phyloP scores from a whole-genome alignment of 345 rosid species.

The Aquilaria sinensis region DNA sequence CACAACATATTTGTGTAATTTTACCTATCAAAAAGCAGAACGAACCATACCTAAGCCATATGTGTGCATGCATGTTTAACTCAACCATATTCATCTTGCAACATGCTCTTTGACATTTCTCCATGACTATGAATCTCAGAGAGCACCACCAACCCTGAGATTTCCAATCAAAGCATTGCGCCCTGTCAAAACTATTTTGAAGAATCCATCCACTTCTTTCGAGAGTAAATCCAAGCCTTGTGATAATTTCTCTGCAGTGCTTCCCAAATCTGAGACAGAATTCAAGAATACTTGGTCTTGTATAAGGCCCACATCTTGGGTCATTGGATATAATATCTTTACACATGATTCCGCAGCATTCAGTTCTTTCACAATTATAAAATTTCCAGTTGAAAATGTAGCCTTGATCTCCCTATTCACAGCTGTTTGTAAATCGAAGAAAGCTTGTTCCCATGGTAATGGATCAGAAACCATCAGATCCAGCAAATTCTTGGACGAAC shows the following conservation, averaged over 20 bases:
- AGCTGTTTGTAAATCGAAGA: conserved; percentile 22
- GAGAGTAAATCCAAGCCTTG: conserved; percentile 26
- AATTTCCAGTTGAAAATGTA: conserved; percentile 19
- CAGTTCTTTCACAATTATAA: conserved; percentile 26
- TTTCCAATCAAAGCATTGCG: conserved; percentile 27
- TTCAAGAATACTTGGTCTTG: conserved; percentile 17
- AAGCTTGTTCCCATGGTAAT: conserved; percentile 28
- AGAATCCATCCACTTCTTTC: conserved; percentile 27
- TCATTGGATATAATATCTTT: conserved; percentile 13
- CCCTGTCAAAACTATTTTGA: conserved; percentile 26
- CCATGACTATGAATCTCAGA: conserved; percentile 22
- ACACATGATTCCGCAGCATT: conserved; percentile 24
- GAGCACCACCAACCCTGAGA: conserved; percentile 17
- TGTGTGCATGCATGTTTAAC: conserved; percentile 12
- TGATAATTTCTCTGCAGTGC: conserved; percentile 7
- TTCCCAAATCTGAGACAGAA: conserved; percentile 12
- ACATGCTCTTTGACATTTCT: conserved; percentile 25
- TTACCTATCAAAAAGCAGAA: conserved; percentile 8
- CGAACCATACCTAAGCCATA: conserved; percentile 16
- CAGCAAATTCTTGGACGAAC: conserved; percentile 23
- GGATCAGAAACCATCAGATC: conserved; percentile 20
- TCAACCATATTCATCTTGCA: conserved; percentile 23
- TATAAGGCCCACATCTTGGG: conserved; percentile 17
- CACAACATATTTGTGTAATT: conserved; percentile 10
- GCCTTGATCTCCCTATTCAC: conserved; percentile 23